These are phyloP conservation scores for Colletotrichum chlorophyti DNA, from an alignment of 2,329 filamentous ascomycete species.

Conservation along the genomic window DNA sequence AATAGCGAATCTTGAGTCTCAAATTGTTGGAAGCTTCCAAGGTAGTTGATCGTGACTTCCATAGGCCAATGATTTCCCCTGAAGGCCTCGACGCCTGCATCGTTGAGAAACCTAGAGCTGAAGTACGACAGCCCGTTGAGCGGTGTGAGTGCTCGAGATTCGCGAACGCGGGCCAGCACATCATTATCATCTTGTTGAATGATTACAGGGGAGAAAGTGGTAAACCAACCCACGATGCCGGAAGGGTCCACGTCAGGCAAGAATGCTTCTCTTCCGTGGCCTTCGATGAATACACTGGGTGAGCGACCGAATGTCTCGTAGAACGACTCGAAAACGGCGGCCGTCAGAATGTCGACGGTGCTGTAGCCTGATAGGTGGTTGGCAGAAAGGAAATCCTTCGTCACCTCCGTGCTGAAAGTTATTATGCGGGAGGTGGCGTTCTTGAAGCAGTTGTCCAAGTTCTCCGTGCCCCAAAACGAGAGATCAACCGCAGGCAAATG, in stretches of 20 bases:
- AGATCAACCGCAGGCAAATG: conserved; percentile 30
- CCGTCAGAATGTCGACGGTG: conserved; percentile 46
- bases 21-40: conserved; percentile 38
- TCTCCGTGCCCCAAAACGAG: conserved; percentile 35
- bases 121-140: conserved; percentile 15
- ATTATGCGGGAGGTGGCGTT: conserved; percentile 34
- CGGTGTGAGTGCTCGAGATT: background rate
- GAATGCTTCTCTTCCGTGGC: conserved; percentile 49
- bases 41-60: conserved; percentile 37
- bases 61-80: conserved; percentile 30
- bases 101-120: conserved; percentile 9
- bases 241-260: conserved; percentile 41
- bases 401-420: conserved; percentile 33
- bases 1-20: conserved; percentile 36
- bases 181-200: background rate
- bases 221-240: conserved; percentile 53
- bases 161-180: background rate
- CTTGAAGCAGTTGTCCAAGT: conserved; percentile 29
- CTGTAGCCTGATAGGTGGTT: conserved; percentile 40
- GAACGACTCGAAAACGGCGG: conserved; percentile 43
- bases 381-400: conserved; percentile 33
- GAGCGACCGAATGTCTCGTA: conserved; percentile 38
- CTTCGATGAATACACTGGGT: conserved; percentile 47
- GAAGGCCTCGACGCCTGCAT: background rate
- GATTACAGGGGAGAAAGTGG: conserved; percentile 47